phyloP scores from a whole-genome alignment of 345 rosid species.

The Eucalyptus curtisii region DNA sequence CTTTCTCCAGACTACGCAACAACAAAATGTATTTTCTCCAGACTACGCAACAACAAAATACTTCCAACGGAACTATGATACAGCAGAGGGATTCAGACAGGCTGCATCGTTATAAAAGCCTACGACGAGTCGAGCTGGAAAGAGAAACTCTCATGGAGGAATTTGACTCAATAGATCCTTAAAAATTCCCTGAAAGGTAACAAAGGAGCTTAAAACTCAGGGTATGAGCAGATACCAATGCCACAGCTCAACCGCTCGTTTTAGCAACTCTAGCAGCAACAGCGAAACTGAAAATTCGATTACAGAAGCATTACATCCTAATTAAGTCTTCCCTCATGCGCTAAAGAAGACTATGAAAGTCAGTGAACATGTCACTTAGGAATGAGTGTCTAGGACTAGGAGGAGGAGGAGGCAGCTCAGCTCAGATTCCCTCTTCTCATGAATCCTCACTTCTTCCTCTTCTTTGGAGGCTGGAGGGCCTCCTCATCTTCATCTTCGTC shows the following conservation, averaged over 20 bases:
- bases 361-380: background rate
- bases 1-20: background rate
- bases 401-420: background rate
- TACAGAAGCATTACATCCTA: background rate
- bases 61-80: background rate
- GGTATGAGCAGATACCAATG: background rate
- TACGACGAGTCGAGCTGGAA: background rate
- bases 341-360: background rate
- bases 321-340: background rate
- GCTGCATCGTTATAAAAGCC: background rate
- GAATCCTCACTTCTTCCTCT: constrained; percentile 73
- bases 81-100: background rate
- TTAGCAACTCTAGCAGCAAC: background rate
- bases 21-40: background rate
- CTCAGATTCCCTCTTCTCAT: background rate
- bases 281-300: background rate
- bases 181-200: background rate
- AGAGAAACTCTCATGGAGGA: background rate
- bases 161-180: background rate
- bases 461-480: constrained; percentile 84
- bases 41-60: background rate
- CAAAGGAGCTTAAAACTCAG: background rate
- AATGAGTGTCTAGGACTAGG: background rate
- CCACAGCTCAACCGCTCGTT: background rate
- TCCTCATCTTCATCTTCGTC: constrained; percentile 79